Percentiles rank a stretch among this genome's conserved stretches.
Conservation (phyloP, 2,329 filamentous ascomycete species). For the Exophiala spinifera region DNA sequence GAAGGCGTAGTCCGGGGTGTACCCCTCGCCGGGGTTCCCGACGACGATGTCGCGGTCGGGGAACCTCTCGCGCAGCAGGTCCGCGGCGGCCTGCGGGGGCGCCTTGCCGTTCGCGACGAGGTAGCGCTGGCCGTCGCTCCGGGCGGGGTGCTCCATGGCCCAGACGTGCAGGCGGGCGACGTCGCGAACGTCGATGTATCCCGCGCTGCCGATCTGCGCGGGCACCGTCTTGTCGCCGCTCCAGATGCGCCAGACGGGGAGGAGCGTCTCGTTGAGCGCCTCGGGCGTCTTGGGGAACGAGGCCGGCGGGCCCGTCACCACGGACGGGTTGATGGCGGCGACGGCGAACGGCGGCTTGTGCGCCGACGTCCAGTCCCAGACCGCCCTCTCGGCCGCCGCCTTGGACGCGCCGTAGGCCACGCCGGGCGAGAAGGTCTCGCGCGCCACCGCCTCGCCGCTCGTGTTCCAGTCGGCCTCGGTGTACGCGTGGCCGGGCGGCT, state of each 20-base stretch:
- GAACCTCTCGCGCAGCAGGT: constrained; percentile 22
- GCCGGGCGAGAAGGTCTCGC: constrained; percentile 22
- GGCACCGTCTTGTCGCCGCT: constrained; percentile 19
- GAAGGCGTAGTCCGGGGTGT: constrained; percentile 21
- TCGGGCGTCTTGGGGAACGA: constrained; percentile 21
- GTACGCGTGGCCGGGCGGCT: constrained; percentile 29
- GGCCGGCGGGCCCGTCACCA: constrained; percentile 29
- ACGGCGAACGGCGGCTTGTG: constrained; percentile 20
- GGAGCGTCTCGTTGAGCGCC: constrained; percentile 27
- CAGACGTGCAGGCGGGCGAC: constrained; percentile 28
- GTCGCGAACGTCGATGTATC: constrained; percentile 30
- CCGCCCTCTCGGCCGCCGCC: constrained; percentile 23
- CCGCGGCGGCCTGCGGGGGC: constrained; percentile 28
- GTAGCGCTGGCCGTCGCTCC: constrained; percentile 26
- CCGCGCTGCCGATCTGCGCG: constrained; percentile 25
- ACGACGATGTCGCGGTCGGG: constrained; percentile 24
- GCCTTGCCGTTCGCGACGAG: constrained; percentile 26
- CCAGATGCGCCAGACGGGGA: constrained; percentile 29
- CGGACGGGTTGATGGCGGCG: constrained; percentile 26
- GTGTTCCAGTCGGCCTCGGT: constrained; percentile 38
- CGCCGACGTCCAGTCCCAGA: constrained; percentile 24
- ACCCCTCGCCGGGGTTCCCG: constrained; percentile 24
- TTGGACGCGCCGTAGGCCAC: constrained; percentile 30
- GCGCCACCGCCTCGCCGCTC: constrained; percentile 35
- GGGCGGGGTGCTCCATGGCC: constrained; percentile 24